These are phyloP conservation scores for Heterobasidion irregulare DNA, from an alignment of 1,284 basidiomycete genomes.

Conservation along the genomic window DNA sequence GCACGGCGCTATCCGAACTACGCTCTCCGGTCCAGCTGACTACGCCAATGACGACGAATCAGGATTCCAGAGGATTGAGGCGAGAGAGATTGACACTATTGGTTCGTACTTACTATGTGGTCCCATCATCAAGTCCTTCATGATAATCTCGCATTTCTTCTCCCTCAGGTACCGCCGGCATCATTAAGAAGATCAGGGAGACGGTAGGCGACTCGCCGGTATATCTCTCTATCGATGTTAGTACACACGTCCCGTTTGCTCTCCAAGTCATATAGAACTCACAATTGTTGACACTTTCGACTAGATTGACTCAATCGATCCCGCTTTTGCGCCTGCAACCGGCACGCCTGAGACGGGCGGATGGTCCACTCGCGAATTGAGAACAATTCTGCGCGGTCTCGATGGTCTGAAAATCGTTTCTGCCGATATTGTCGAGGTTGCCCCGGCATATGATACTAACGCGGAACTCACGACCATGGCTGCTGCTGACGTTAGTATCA, in stretches of 20 bases:
- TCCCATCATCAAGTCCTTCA: background rate
- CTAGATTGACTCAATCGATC: constrained; percentile 71
- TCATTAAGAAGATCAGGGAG: constrained; percentile 63
- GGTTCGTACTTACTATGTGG: constrained; percentile 28
- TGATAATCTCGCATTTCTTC: background rate
- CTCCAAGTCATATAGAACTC: background rate
- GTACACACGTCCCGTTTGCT: constrained; percentile 13
- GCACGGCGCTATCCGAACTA: constrained; percentile 76
- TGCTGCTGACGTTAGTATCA: constrained; percentile 60
- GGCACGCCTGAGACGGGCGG: constrained; percentile 68
- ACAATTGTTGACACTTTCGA: background rate
- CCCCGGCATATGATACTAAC: constrained; percentile 75
- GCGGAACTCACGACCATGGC: constrained; percentile 75
- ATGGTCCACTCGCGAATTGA: constrained; percentile 71
- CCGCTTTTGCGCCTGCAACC: constrained; percentile 72
- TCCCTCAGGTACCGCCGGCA: constrained; percentile 47
- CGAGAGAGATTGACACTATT: constrained; percentile 68
- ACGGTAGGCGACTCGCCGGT: constrained; percentile 61
- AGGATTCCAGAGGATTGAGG: constrained; percentile 66
- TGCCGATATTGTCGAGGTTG: constrained; percentile 77
- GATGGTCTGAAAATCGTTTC: constrained; percentile 68
- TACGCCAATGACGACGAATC: constrained; percentile 60
- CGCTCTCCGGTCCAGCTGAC: constrained; percentile 62
- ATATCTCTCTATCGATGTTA: constrained; percentile 66
- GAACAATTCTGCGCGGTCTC: constrained; percentile 65